Base-by-base conservation (phyloP, 164 flowering plant genomes). In the Liquidambar formosana region DNA sequence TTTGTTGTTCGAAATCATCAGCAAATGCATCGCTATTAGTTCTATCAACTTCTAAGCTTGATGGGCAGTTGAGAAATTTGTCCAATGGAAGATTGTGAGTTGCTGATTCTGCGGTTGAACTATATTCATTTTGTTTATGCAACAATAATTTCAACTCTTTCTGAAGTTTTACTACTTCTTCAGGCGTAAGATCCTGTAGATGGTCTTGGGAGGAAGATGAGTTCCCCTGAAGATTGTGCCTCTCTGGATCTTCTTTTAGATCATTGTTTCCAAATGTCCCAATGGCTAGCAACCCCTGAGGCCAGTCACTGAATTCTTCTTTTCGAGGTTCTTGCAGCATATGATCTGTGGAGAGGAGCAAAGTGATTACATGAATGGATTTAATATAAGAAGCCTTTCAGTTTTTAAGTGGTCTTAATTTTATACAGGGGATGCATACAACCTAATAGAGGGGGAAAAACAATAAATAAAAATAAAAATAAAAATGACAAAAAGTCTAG, bases 301-400 rank as follows among this genome's bases (percentile, higher is more conserved):
- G 89, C 96, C 92, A 86, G 48, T 88, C 93, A 54, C 80, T 80
- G 71, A 84, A 83, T 66, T 89, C 90, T 61, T 86, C 88, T 61
- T 79, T 78, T 18, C 56, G 48, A 65, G 71, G 49, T 67, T 81
- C 84, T 63, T 73, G 79, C 73, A 52, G 63, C 26, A 43, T 33
- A 26, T 73, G 73, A 69, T 75, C 88, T 84, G 22, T 19, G 3
- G 53, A 45, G 2, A 13, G 23, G 26, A 19, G 41, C 41, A 33
- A 33, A 33, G 41, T 33, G 6, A 33, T 2, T 33, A 33, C 41
- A 33, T 33, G 41, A 33, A 33, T 33, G 6, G 41, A 33, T 33
- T 33, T 33, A 33, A 33, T n/a, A n/a, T n/a, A n/a, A n/a, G n/a
- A n/a, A n/a, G n/a, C n/a, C n/a, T n/a, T n/a, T n/a, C n/a, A n/a